Conservation (phyloP, 805 yeast species). For the Myxozyma geophila region DNA sequence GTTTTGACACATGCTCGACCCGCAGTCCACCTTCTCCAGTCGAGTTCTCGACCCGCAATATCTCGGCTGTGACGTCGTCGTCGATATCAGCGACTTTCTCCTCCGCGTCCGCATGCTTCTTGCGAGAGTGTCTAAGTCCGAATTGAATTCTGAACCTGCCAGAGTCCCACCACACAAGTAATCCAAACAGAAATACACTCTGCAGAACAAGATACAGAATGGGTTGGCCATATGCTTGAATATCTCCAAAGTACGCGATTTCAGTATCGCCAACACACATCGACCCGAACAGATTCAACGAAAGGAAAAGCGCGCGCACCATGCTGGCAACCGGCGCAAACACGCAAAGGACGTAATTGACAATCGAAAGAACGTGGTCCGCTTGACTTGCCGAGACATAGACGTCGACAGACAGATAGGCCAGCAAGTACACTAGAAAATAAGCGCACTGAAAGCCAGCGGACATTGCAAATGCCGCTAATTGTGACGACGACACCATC, state of each 20-base stretch:
- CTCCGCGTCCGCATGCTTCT: slow-evolving; percentile 25
- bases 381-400: slow-evolving; percentile 41
- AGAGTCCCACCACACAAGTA: slow-evolving; percentile 45
- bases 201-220: slow-evolving; percentile 44
- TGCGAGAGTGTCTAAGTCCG: slow-evolving; percentile 38
- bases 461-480: slow-evolving; percentile 48
- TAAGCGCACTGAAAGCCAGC: slow-evolving; percentile 44
- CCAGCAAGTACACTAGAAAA: slow-evolving; percentile 43
- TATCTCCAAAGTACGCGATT: slow-evolving; percentile 39
- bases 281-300: slow-evolving; percentile 43
- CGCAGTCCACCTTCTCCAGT: slow-evolving; percentile 38
- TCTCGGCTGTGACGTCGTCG: slow-evolving; percentile 39
- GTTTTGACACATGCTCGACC: slow-evolving; percentile 42
- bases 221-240: slow-evolving; percentile 45
- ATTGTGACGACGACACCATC: slow-evolving; percentile 41
- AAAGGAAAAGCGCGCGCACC: slow-evolving; percentile 42
- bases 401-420: slow-evolving; percentile 40
- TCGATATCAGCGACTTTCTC: slow-evolving; percentile 26
- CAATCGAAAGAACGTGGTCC: slow-evolving; percentile 33
- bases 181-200: slow-evolving; percentile 34
- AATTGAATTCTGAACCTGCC: slow-evolving; percentile 40
- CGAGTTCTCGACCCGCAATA: slow-evolving; percentile 35
- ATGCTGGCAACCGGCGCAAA: slow-evolving; percentile 42
- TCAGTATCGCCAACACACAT: slow-evolving; percentile 37
- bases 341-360: slow-evolving; percentile 41